Base-by-base conservation (phyloP, 768 basidiomycete species). In the Termitomyces sp. region DNA sequence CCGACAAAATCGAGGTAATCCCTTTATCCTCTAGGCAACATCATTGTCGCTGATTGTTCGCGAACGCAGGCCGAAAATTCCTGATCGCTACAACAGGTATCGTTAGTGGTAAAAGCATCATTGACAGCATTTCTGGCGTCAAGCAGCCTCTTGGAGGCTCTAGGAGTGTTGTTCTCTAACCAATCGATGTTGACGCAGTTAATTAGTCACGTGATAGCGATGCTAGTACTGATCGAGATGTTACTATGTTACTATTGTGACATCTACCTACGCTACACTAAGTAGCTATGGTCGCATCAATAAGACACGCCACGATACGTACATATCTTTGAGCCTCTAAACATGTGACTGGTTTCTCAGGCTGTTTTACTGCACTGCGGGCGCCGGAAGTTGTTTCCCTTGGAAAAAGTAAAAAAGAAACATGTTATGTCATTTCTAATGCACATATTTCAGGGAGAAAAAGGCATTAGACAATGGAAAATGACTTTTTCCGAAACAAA, bases 81-180 rank as follows among this genome's bases (percentile, higher is more conserved):
- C 71, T 98, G 64, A 86, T 98, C 55, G 91, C 90, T 21, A 96
- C 95, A 3, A 97, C 95, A 26, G 88, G 91, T 14, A 93, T 97
- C 31, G 77, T 96, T 59, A 96, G 80, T 64, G 95, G 95, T 54
- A 73, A 75, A 47, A 84, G 79, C 67, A 75, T 91, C 57, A 75
- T 91, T 51, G 86, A 89, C 66, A 78, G 86, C 61, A 80, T 91
- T 58, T 80, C 81, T 54, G 83, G 78, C 42, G 59, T 67, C 21
- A 57, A 61, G 35, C 70, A 69, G 56, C 56, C 69, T 50, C 30
- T 63, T 47, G 65, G 65, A 61, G 70, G 68, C 53, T 62, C 73
- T 17, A 82, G 76, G 67, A 77, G 78, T 63, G 75, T 73, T 54
- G 73, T 70, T 37, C 67, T 80, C 59, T 78, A 67, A 70, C 33